Evolutionary conservation across 306 rosid species (phyloP), one percentile per base, ranked within the genome.

Genomic region (Carpinus viminea): DNA sequence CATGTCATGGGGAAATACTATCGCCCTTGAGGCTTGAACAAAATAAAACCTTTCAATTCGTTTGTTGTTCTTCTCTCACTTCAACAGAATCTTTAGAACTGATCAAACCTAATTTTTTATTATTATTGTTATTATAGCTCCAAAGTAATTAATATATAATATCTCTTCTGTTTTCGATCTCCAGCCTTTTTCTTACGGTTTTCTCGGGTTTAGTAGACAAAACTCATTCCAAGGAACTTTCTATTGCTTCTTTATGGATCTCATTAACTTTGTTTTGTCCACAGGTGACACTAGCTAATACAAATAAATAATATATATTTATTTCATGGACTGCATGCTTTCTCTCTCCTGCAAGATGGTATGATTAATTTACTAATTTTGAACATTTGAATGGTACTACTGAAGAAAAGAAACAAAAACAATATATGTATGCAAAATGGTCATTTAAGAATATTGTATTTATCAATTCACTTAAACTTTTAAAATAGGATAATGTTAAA

Each of bases 201-300:
- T 54, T 79, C 60, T 80, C 34, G 81, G 80, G 72, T 75, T 86
- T 62, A 60, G 82, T 68, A 83, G 76, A 84, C 75, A 81, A 78
- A 88, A 78, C 91, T 85, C 75, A 74, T 90, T 88, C 90, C 88
- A 80, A 88, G 82, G 91, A 85, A 88, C 86, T 85, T 85, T 88
- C 91, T 62, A 56, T 60, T 13, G 72, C 56, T 56, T 81, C 3
- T 57, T 56, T 57, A 50, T 68, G 46, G 82, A 48, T 79, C 83
- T 64, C 56, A 38, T 86, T 86, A 79, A 78, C 79, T 59, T 75
- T 86, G 84, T 81, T 89, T 84, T 84, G 85, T 86, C 90, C 78
- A 53, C 47, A 56, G 64, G 76, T 80, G 76, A 78, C 62, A 18
- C n/a, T 31, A 38, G 46, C 34, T 31, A 2, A 31, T 31, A 31